Evolutionary conservation across 768 basidiomycete genomes (phyloP), one percentile per base, ranked within the genome.

Genomic region (Lentinula raphanica): DNA sequence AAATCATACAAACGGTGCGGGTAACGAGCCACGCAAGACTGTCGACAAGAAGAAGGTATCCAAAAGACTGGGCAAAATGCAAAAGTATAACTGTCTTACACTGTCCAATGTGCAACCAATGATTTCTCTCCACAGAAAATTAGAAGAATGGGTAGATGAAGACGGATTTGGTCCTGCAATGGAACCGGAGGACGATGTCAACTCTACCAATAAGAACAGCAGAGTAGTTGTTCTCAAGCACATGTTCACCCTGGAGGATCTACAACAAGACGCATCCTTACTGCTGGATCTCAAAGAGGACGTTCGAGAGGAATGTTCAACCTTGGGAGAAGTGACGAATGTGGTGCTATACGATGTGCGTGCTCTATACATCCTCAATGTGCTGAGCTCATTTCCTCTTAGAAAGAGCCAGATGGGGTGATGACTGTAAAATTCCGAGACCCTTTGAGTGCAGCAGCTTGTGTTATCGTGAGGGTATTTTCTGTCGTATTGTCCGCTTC

Each of bases 371-470:
- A 8, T 35, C 32, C 0, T 25, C 11, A 38, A 5, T n/a, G n/a
- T n/a, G n/a, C n/a, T n/a, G n/a, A n/a, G 7, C 51, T 53, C 15
- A 25, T 27, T 50, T 5, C 9, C 40, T 21, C 59, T 40, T 72
- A 99, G 94, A 85, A 88, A 78, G 97, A 99, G 70, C 73, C 84
- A 32, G 93, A 96, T 36, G 96, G 97, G 3, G 73, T 98, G 61
- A 98, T 98, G 85, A 95, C 94, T 0, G 87, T 98, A 61, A 97
- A 98, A 65, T 99, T 98, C 77, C 86, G 86, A 58, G 95, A 98
- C 66, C 82, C 91, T 13, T 64, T 96, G n/a, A 85, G 92, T 58
- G 97, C 97, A 4, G 88, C 95, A 70, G 96, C 94, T 3, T 99
- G 96, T 65, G 76, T 99, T 19, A 59, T 93, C 60, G 94, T 91